Evolutionary conservation across 306 rosid genomes (phyloP).

Genomic region (Urtica urens): DNA sequence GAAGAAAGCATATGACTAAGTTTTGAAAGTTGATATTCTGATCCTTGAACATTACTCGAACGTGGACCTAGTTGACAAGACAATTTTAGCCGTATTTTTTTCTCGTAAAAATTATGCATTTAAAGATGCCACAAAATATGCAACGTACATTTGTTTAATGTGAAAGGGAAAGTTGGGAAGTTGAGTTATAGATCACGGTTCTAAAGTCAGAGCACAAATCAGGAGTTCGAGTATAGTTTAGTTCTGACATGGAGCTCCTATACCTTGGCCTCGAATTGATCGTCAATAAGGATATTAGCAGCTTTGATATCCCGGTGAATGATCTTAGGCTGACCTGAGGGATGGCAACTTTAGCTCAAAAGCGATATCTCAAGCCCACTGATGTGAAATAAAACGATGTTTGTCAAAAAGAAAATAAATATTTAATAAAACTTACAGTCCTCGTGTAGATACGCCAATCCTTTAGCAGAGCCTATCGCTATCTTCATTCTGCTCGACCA

Average conservation of each 20-base stretch:
- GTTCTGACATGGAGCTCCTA: too few relatives aligned
- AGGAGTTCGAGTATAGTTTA: too few relatives aligned
- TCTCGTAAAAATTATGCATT: too few relatives aligned
- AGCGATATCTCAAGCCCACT: background rate
- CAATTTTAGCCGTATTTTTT: too few relatives aligned
- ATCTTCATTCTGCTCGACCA: conserved; percentile 28
- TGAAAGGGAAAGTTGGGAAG: too few relatives aligned
- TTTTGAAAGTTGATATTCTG: too few relatives aligned
- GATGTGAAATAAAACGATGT: background rate
- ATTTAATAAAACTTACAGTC: conserved; percentile 27
- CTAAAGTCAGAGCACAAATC: too few relatives aligned
- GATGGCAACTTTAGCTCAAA: conserved; percentile 10
- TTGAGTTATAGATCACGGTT: too few relatives aligned
- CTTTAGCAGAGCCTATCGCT: conserved; percentile 34
- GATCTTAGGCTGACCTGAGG: conserved; percentile 34
- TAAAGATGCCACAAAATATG: too few relatives aligned
- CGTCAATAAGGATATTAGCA: conserved; percentile 29
- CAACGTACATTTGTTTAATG: too few relatives aligned
- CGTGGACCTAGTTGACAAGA: too few relatives aligned
- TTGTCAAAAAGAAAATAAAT: background rate
- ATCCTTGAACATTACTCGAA: too few relatives aligned
- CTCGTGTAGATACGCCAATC: conserved; percentile 35
- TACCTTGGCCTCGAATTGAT: conserved; percentile 30
- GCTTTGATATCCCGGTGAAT: conserved; percentile 36
- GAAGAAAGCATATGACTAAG: background rate